Evolutionary conservation across 2,329 filamentous ascomycete genomes (phyloP).

Genomic region (Epichloe amarillans): DNA sequence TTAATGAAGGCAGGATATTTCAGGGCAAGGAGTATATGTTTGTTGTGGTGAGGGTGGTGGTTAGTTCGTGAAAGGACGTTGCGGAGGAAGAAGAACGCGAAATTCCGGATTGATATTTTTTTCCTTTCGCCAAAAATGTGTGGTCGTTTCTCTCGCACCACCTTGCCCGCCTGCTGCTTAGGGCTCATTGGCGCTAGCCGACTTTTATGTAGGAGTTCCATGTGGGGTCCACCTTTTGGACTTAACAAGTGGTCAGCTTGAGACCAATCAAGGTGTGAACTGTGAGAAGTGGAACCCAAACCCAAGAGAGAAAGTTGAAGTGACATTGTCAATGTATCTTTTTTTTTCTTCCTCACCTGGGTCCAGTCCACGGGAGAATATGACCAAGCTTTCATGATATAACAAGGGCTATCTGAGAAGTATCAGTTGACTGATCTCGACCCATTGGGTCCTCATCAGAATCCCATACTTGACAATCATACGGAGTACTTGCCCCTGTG

Average conservation of each 20-base stretch:
- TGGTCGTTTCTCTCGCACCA: constrained; percentile 7
- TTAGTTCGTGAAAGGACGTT: constrained; percentile 3
- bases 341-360: background rate
- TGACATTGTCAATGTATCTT: background rate
- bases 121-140: constrained; percentile 16
- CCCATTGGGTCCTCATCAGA: background rate
- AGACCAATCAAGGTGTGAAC: background rate
- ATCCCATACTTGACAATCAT: background rate
- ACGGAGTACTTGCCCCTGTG: no score
- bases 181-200: constrained; percentile 22
- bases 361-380: no score
- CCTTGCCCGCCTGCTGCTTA: constrained; percentile 15
- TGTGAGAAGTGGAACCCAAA: background rate
- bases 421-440: background rate
- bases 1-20: constrained; percentile 92
- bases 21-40: constrained; percentile 52
- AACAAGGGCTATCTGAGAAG: background rate
- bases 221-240: background rate
- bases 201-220: constrained; percentile 4
- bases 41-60: constrained; percentile 12
- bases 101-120: constrained; percentile 13
- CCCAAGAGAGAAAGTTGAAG: background rate
- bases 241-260: background rate
- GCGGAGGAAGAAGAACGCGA: background rate
- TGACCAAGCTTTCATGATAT: background rate